Evolutionary conservation across 352 stramenopile genomes (phyloP).

Genomic region (Globisporangium acanthophoron): DNA sequence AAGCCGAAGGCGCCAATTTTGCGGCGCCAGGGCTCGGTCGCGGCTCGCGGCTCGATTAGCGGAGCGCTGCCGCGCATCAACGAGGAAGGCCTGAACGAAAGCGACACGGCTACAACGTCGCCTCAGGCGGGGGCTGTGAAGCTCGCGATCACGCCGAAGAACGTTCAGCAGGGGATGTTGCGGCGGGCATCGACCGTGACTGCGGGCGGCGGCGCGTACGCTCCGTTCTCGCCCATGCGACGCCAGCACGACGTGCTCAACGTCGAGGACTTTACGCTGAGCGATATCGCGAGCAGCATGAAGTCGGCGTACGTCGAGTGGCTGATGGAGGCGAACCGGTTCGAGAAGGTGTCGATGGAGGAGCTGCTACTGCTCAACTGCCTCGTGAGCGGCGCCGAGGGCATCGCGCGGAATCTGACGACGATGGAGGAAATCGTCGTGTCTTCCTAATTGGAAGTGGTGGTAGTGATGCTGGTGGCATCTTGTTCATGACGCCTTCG

Average conservation of each 20-base stretch:
- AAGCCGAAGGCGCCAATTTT: slow-evolving; percentile 19
- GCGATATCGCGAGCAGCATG: slow-evolving; percentile 64
- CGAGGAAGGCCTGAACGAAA: slow-evolving; percentile 19
- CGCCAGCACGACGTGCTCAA: slow-evolving; percentile 79
- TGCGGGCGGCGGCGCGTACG: slow-evolving; percentile 1
- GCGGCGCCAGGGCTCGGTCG: slow-evolving; percentile 11
- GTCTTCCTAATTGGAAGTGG: slow-evolving; percentile 27
- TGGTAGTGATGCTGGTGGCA: too few relatives aligned
- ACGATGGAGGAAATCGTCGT: slow-evolving; percentile 74
- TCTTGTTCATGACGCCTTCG: too few relatives aligned
- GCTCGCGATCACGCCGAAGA: slow-evolving; percentile 20
- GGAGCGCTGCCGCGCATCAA: slow-evolving; percentile 30
- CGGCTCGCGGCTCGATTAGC: slow-evolving; percentile 9
- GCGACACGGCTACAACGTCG: neutral
- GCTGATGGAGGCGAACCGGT: slow-evolving; percentile 70
- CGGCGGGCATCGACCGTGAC: slow-evolving; percentile 21
- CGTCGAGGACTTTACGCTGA: slow-evolving; percentile 71
- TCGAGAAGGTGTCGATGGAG: slow-evolving; percentile 76
- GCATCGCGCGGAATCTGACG: slow-evolving; percentile 67
- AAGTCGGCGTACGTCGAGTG: slow-evolving; percentile 75
- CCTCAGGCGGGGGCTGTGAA: neutral
- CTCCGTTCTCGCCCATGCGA: slow-evolving; percentile 50
- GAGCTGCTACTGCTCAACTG: slow-evolving; percentile 79
- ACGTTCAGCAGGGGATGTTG: slow-evolving; percentile 19
- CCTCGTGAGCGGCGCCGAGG: slow-evolving; percentile 73